Base-by-base conservation (phyloP, 345 rosid genomes). In the Linum usitatissimum region DNA sequence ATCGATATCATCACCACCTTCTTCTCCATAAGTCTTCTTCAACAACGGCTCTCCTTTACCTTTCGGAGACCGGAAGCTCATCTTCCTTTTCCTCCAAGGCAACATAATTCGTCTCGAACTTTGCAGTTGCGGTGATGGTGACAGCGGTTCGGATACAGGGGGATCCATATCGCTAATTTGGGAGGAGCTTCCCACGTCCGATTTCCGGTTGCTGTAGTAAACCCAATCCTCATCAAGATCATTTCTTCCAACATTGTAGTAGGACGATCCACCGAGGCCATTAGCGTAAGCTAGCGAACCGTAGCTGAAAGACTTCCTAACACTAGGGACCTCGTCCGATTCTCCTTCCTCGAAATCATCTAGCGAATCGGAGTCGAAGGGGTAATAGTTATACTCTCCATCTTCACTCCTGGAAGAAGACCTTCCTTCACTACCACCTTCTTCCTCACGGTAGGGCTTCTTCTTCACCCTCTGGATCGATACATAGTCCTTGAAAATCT, bases 81-180 rank as follows among this genome's bases (percentile, higher is more conserved):
- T 75, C 70, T 87, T 89, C 76, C 97, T 82, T 78, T 90, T 93
- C 80, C 88, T 87, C 99, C 97, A 93, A 64, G 96, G 71, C 39
- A 90, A 70, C 66, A 90, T 69, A 66, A 86, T 80, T 60, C 85
- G 86, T 73, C 83, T 89, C 6, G 87, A 77, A 57, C 73, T 72
- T 56, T 69, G 87, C 67, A 75, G 45, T 51, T 75, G 55, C 30
- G 28, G 28, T 23, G 28, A 2, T 23, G 79, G 62, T 66, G 77
- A 75, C 76, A 4, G 38, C 38, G 38, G 38, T 34, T 84, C 97
- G 55, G 80, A 76, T 18, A 61, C 64, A 8, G 77, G 68, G 53
- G 77, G 73, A 60, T 68, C 64, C 4, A 77, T 68, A 68, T 79
- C 86, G 66, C 76, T 87, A 67, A 54, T 39, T 34, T 34, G 38